Conservation (phyloP, 257 asterid genomes). For the Petunia secreta region DNA sequence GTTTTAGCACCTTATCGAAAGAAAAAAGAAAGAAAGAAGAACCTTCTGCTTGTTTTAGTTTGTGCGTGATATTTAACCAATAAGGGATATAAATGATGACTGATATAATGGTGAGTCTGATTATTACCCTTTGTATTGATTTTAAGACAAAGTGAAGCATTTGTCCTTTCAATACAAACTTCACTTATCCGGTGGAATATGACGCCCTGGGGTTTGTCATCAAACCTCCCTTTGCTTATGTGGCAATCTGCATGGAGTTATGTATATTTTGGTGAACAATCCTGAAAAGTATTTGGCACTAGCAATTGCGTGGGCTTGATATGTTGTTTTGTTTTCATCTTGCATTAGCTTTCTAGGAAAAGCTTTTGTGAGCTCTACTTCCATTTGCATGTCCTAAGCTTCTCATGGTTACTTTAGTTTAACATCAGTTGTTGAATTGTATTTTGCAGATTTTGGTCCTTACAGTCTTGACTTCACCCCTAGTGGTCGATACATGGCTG, state of each 20-base stretch:
- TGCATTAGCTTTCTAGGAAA: background rate
- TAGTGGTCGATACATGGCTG: constrained; percentile 86
- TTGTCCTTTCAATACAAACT: background rate
- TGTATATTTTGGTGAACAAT: background rate
- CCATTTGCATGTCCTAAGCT: background rate
- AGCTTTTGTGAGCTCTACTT: background rate
- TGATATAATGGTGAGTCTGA: background rate
- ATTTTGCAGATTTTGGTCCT: constrained; percentile 82
- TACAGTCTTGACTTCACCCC: constrained; percentile 74
- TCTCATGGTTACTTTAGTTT: background rate
- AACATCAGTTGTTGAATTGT: background rate
- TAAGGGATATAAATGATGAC: background rate
- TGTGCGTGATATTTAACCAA: constrained; percentile 1
- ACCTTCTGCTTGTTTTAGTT: background rate
- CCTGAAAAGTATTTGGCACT: background rate
- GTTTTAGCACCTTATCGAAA: too few species aligned
- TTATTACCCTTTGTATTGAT: background rate
- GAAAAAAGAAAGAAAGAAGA: too few species aligned
- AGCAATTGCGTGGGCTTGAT: background rate
- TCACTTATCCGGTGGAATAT: background rate
- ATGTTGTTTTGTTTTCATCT: background rate
- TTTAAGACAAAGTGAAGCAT: constrained; percentile 2
- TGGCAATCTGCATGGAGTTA: background rate
- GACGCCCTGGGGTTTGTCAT: background rate
- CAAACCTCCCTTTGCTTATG: background rate